phyloP scores from a whole-genome alignment of 768 basidiomycete species.

The Boletus rex-veris region DNA sequence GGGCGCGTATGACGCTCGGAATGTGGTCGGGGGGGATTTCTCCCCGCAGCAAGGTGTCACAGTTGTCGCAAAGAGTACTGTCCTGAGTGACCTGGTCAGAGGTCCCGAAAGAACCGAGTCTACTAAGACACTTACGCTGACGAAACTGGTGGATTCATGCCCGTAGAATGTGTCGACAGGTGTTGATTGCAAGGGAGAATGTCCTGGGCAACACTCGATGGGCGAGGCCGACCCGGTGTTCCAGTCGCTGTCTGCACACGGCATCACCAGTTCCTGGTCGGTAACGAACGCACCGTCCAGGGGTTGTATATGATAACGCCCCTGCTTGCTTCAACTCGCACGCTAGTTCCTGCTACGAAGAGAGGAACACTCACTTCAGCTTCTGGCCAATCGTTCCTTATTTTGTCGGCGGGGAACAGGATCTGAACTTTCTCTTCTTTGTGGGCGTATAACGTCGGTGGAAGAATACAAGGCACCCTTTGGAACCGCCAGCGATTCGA shows the following conservation, averaged over 20 bases:
- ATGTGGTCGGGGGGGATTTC: constrained; percentile 20
- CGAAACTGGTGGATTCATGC: constrained; percentile 1
- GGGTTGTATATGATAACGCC: background rate
- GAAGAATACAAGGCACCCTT: background rate
- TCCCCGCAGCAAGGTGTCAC: constrained; percentile 7
- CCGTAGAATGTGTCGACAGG: constrained; percentile 1
- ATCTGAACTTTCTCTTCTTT: background rate
- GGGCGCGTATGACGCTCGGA: constrained; percentile 22
- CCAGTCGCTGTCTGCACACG: background rate
- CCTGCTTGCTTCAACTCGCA: constrained; percentile 1
- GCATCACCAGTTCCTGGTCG: background rate
- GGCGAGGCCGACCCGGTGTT: background rate
- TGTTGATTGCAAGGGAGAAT: background rate
- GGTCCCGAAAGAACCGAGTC: background rate
- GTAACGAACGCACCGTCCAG: background rate
- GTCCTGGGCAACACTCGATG: background rate
- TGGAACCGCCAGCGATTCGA: constrained; percentile 6
- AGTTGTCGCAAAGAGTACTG: constrained; percentile 12
- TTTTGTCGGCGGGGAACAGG: background rate
- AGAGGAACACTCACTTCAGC: constrained; percentile 3
- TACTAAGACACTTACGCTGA: constrained; percentile 7
- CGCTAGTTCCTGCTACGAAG: background rate
- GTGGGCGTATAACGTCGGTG: background rate
- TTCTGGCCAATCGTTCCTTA: background rate
- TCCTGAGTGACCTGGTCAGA: constrained; percentile 5